phyloP scores from a whole-genome alignment of 352 stramenopile species.

The Phytopythium montanum region DNA sequence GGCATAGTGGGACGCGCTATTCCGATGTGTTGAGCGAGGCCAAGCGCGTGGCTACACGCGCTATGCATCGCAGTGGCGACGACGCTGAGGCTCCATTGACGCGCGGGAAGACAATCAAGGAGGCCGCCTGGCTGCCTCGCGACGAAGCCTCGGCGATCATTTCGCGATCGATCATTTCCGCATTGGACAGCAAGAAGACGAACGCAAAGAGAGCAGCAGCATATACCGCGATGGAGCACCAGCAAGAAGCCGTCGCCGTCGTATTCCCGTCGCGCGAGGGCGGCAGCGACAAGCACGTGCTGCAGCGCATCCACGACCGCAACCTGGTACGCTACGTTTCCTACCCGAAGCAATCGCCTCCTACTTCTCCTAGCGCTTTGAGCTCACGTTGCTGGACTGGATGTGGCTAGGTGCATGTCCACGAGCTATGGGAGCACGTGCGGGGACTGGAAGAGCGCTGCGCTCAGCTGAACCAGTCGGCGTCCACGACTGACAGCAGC shows the following conservation, averaged over 20 bases:
- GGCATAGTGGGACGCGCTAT: background rate
- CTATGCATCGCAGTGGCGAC: background rate
- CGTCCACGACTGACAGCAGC: background rate
- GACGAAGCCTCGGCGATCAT: background rate
- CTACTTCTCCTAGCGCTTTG: too few species aligned
- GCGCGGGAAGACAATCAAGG: conserved; percentile 1
- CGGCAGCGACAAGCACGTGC: conserved; percentile 3
- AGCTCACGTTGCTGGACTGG: background rate
- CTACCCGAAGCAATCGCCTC: background rate
- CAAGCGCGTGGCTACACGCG: background rate
- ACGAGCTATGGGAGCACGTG: conserved; percentile 6
- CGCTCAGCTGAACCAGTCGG: background rate
- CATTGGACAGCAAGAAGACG: background rate
- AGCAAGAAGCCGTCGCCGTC: conserved; percentile 2
- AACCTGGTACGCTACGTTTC: background rate
- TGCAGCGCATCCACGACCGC: conserved; percentile 8
- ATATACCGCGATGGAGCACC: background rate
- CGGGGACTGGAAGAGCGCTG: conserved; percentile 5
- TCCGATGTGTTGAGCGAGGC: background rate
- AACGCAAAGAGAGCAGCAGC: background rate
- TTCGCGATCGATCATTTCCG: background rate
- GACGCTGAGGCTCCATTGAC: background rate
- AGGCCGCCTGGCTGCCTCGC: background rate
- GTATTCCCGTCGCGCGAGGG: conserved; percentile 5
- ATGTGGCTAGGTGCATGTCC: background rate